phyloP scores from a whole-genome alignment of 306 rosid species.

The Erythrophleum fordii region DNA sequence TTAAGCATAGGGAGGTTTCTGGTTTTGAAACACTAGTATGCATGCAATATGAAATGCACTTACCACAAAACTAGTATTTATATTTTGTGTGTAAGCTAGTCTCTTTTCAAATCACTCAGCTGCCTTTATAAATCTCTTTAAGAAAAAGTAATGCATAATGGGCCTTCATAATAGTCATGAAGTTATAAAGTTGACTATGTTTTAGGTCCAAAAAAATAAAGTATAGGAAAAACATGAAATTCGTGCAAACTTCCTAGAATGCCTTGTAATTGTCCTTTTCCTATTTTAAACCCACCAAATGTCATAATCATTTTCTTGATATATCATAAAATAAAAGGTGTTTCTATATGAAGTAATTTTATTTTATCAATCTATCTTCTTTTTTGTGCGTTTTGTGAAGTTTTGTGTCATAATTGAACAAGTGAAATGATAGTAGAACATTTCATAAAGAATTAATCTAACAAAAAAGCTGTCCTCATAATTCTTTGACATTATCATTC shows the following conservation, averaged over 20 bases:
- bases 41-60: conserved; percentile 41
- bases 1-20: conserved; percentile 22
- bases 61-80: conserved; percentile 96
- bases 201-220: conserved; percentile 12
- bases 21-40: too few relatives aligned
- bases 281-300: conserved; percentile 47
- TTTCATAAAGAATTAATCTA: conserved; percentile 26
- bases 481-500: conserved; percentile 2
- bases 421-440: conserved; percentile 1
- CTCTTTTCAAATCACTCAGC: conserved; percentile 98
- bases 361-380: too few relatives aligned
- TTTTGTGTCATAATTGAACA: conserved; percentile 14
- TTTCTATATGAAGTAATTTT: background rate
- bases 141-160: conserved; percentile 94
- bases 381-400: conserved; percentile 8
- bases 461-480: background rate
- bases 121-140: conserved; percentile 90
- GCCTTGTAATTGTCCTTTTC: conserved; percentile 94
- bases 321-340: conserved; percentile 22
- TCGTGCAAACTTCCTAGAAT: conserved; percentile 72
- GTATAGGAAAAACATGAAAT: conserved; percentile 38
- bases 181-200: conserved; percentile 25
- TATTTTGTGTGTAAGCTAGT: conserved; percentile 85
- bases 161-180: conserved; percentile 64
- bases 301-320: background rate